Evolutionary conservation across 805 yeast species (phyloP).

Genomic region (Tetrapisispora arboricola): DNA sequence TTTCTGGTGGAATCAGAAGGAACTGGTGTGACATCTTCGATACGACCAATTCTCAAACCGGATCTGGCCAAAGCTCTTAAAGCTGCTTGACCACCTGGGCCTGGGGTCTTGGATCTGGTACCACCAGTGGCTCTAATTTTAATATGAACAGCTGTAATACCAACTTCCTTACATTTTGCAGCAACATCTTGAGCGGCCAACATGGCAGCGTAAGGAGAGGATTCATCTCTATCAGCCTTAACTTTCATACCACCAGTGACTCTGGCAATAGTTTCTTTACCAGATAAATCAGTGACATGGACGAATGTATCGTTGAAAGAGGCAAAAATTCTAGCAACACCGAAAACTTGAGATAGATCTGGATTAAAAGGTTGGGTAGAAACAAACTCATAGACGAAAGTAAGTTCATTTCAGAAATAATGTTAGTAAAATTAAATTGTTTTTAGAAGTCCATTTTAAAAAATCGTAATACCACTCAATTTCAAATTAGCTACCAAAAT

Average conservation of each 20-base stretch:
- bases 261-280: slow-evolving; percentile 99
- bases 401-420: neutral
- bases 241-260: slow-evolving; percentile 99
- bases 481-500: neutral
- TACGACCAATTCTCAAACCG: slow-evolving; percentile 99
- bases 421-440: too few species aligned
- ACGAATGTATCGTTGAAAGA: slow-evolving; percentile 99
- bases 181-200: slow-evolving; percentile 99
- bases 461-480: neutral
- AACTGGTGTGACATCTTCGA: slow-evolving; percentile 99
- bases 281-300: slow-evolving; percentile 98
- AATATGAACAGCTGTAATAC: slow-evolving; percentile 98
- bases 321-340: slow-evolving; percentile 99
- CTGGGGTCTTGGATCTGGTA: slow-evolving; percentile 99
- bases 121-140: slow-evolving; percentile 99
- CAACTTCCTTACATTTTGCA: slow-evolving; percentile 97
- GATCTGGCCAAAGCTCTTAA: slow-evolving; percentile 99
- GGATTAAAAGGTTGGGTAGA: neutral
- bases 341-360: slow-evolving; percentile 80
- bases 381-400: neutral
- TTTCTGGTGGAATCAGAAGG: slow-evolving; percentile 99
- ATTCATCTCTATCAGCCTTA: slow-evolving; percentile 99
- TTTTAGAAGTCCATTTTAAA: neutral
- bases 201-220: slow-evolving; percentile 99
- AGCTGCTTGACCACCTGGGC: slow-evolving; percentile 99